Conservation (phyloP, 495 filamentous ascomycete genomes). For the Trichocladium uniseriatum region DNA sequence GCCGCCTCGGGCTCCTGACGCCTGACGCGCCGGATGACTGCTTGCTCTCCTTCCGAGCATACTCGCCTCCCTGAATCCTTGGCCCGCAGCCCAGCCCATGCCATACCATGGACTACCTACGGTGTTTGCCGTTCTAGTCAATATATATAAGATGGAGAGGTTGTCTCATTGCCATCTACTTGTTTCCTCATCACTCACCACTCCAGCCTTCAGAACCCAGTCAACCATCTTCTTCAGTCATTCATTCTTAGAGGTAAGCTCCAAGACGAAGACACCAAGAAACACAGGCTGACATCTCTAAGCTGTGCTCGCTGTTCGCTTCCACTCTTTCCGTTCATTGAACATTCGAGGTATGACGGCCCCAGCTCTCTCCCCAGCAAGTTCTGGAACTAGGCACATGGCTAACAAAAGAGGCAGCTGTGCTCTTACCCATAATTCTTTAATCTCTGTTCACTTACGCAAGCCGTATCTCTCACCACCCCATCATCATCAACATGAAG, state of each 20-base stretch:
- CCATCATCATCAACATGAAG: conserved; percentile 37
- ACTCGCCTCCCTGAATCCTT: conserved; percentile 30
- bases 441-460: conserved; percentile 23
- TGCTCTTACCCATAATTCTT: conserved; percentile 38
- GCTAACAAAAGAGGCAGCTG: conserved; percentile 31
- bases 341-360: conserved; percentile 34
- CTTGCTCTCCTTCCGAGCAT: conserved; percentile 34
- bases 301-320: conserved; percentile 46
- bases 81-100: conserved; percentile 31
- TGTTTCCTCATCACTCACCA: conserved; percentile 33
- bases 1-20: conserved; percentile 26
- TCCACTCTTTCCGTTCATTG: conserved; percentile 36
- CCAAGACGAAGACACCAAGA: not conserved
- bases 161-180: conserved; percentile 13
- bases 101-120: conserved; percentile 22
- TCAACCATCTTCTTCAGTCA: conserved; percentile 29
- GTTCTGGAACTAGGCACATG: not conserved
- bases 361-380: too few species aligned
- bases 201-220: conserved; percentile 20
- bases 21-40: conserved; percentile 36
- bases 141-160: conserved; percentile 37
- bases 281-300: conserved; percentile 10
- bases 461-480: conserved; percentile 14
- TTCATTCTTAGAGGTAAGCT: conserved; percentile 42
- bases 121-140: conserved; percentile 9